Evolutionary conservation across 2,329 filamentous ascomycete species (phyloP).

Genomic region (Cytospora piceae): DNA sequence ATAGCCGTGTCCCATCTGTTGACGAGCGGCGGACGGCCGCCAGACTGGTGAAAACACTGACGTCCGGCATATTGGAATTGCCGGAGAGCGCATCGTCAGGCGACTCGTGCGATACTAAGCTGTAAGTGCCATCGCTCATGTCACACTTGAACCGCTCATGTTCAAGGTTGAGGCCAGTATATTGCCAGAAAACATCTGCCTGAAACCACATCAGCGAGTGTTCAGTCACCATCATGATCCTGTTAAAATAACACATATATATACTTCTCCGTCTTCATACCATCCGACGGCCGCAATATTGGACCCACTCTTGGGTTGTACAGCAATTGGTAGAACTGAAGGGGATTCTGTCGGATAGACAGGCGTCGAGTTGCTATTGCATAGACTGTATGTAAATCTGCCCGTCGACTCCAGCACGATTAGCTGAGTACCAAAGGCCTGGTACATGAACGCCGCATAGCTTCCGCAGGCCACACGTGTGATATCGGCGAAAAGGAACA

Average conservation of each 20-base stretch:
- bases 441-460: slow-evolving; percentile 15
- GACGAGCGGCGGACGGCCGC: slow-evolving; percentile 6
- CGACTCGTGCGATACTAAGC: slow-evolving; percentile 1
- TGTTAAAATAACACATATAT: not conserved
- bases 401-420: slow-evolving; percentile 12
- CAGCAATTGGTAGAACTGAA: not conserved
- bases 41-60: slow-evolving; percentile 10
- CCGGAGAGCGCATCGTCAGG: slow-evolving; percentile 1
- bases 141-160: slow-evolving; percentile 19
- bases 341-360: not conserved
- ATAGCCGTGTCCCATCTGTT: slow-evolving; percentile 10
- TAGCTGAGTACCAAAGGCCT: slow-evolving; percentile 10
- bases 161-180: not conserved
- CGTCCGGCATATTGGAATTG: not conserved
- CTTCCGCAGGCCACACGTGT: not conserved
- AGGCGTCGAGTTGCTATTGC: slow-evolving; percentile 14
- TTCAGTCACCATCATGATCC: not conserved
- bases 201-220: not conserved
- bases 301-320: not conserved
- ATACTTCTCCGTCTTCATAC: not conserved
- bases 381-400: slow-evolving; percentile 13
- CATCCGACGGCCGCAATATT: slow-evolving; percentile 18
- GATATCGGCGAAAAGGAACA: not conserved
- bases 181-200: slow-evolving; percentile 16
- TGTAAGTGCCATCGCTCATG: slow-evolving; percentile 5